A percentile compares a stretch with the other conserved stretches of the same genome.
phyloP scores from a whole-genome alignment of 2,329 filamentous ascomycete species.

The Colletotrichum brevisporum region DNA sequence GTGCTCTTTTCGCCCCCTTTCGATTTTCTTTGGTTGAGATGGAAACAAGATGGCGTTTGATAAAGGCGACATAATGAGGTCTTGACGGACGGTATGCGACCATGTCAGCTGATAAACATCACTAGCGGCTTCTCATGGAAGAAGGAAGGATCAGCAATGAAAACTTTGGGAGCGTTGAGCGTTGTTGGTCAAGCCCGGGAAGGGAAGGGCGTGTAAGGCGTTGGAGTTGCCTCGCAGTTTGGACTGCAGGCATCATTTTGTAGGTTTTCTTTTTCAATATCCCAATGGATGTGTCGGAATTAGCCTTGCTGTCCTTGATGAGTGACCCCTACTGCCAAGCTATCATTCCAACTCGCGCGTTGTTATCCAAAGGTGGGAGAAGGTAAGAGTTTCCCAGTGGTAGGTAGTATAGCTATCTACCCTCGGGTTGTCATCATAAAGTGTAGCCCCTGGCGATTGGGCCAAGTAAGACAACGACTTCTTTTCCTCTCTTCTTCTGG shows the following conservation, averaged over 20 bases:
- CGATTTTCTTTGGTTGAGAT: slow-evolving; percentile 25
- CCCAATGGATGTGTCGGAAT: slow-evolving; percentile 33
- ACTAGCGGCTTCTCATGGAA: slow-evolving; percentile 24
- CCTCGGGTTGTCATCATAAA: too few relatives aligned
- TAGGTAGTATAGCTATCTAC: too few relatives aligned
- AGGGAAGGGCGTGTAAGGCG: slow-evolving; percentile 34
- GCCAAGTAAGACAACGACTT: too few relatives aligned
- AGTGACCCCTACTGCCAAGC: neutral
- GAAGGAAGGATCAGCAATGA: slow-evolving; percentile 37
- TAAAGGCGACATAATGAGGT: slow-evolving; percentile 34
- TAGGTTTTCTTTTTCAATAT: slow-evolving; percentile 34
- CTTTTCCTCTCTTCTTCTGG: too few relatives aligned
- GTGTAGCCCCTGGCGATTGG: too few relatives aligned
- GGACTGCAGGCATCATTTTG: slow-evolving; percentile 37
- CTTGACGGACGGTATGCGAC: slow-evolving; percentile 36
- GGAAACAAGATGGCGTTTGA: slow-evolving; percentile 39
- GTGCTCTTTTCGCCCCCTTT: neutral
- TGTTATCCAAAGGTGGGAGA: too few relatives aligned
- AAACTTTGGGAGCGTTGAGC: slow-evolving; percentile 37
- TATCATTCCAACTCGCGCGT: too few relatives aligned
- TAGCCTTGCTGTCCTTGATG: neutral
- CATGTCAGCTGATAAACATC: slow-evolving; percentile 21
- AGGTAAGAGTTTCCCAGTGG: too few relatives aligned
- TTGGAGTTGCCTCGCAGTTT: slow-evolving; percentile 33
- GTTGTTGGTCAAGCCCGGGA: slow-evolving; percentile 31